Evolutionary conservation across 495 filamentous ascomycete species (phyloP).

Genomic region (Penicillium pulvis): DNA sequence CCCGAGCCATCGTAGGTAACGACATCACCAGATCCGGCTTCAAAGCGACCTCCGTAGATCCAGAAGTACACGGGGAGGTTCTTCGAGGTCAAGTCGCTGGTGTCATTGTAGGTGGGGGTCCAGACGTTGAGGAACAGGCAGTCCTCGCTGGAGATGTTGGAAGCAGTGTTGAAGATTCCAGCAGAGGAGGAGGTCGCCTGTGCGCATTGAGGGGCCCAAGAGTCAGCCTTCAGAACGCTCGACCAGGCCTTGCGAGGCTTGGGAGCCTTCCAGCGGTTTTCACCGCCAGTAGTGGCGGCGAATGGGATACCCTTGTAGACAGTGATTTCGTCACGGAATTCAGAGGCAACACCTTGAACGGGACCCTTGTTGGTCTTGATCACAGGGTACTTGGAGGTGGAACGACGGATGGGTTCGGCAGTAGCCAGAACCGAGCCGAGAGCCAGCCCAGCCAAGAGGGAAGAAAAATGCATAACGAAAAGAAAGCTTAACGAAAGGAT

Average conservation of each 20-base stretch:
- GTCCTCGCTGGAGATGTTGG: slow-evolving; percentile 28
- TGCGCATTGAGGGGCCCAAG: slow-evolving; percentile 29
- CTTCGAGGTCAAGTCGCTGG: neutral
- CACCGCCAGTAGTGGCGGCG: slow-evolving; percentile 26
- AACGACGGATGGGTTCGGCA: slow-evolving; percentile 1
- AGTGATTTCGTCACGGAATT: slow-evolving; percentile 20
- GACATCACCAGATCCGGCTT: slow-evolving; percentile 28
- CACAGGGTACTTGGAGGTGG: slow-evolving; percentile 2
- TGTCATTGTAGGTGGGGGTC: slow-evolving; percentile 4
- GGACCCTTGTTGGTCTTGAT: slow-evolving; percentile 20
- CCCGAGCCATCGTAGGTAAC: slow-evolving; percentile 29
- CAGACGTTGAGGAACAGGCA: slow-evolving; percentile 34
- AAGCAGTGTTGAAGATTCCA: slow-evolving; percentile 14
- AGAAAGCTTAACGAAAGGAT: slow-evolving; percentile 1
- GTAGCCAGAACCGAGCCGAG: neutral
- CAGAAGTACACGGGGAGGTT: slow-evolving; percentile 31
- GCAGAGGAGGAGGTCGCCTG: slow-evolving; percentile 27
- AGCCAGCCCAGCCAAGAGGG: neutral
- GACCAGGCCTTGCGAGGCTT: slow-evolving; percentile 13
- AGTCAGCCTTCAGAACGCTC: slow-evolving; percentile 22
- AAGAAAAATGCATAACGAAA: neutral
- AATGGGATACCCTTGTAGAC: slow-evolving; percentile 36
- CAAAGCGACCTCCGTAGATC: slow-evolving; percentile 33
- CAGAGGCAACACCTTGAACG: slow-evolving; percentile 8
- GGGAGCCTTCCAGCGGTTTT: slow-evolving; percentile 33